These are phyloP conservation scores for Ramalina intermedia DNA, from an alignment of 495 filamentous ascomycete species.

Conservation along the genomic window DNA sequence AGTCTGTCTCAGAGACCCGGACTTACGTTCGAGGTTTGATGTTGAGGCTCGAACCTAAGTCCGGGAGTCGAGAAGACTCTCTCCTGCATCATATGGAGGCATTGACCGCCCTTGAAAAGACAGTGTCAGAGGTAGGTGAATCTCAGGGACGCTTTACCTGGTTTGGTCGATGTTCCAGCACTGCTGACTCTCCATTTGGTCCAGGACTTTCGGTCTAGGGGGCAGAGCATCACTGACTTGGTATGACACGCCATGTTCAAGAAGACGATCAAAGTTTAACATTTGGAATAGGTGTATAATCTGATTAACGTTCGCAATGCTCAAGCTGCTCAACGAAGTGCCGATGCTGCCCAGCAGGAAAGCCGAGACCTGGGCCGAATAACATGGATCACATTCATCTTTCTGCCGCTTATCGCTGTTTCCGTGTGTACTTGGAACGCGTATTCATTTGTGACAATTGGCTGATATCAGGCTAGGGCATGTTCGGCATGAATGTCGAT, in stretches of 20 bases:
- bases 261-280: not conserved
- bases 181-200: too few relatives aligned
- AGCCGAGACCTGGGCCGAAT: not conserved
- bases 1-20: conserved; percentile 1
- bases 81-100: not conserved
- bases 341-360: conserved; percentile 1
- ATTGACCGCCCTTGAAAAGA: not conserved
- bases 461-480: not conserved
- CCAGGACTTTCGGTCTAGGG: not conserved
- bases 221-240: conserved; percentile 1
- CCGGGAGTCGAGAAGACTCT: not conserved
- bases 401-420: not conserved
- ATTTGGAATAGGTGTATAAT: not conserved
- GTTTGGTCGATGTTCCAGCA: too few relatives aligned
- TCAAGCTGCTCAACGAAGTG: not conserved
- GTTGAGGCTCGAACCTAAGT: not conserved
- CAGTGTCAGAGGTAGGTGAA: not conserved
- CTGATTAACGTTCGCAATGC: conserved; percentile 2
- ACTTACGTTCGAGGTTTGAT: not conserved
- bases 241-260: not conserved
- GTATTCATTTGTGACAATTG: not conserved
- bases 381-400: conserved; percentile 3
- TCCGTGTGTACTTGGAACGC: not conserved
- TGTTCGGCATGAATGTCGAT: conserved; percentile 4
- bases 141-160: too few relatives aligned